Conservation (phyloP, 1,284 basidiomycete species). For the Boletus holoroseus region DNA sequence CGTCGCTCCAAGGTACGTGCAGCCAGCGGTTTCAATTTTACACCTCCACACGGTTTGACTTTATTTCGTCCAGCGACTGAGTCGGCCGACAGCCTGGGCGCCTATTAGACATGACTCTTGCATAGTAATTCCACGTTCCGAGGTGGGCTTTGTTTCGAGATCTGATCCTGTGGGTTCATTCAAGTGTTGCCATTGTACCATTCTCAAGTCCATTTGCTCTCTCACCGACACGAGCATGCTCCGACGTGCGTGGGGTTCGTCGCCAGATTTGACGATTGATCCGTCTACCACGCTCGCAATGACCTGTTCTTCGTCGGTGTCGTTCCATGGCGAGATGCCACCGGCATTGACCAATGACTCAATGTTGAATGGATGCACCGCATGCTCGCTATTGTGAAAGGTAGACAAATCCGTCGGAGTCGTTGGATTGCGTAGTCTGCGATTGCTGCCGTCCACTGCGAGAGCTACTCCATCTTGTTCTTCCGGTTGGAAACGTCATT, state of each 20-base stretch:
- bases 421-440: neutral
- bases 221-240: neutral
- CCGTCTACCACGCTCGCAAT: neutral
- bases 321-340: neutral
- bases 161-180: neutral
- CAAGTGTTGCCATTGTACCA: neutral
- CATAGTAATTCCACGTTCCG: neutral
- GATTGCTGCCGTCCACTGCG: no score
- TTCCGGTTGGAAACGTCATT: neutral
- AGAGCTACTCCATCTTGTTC: neutral
- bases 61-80: neutral
- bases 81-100: neutral
- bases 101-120: neutral
- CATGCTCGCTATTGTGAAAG: neutral
- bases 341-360: neutral
- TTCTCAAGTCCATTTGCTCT: neutral
- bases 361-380: neutral
- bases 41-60: neutral
- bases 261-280: neutral
- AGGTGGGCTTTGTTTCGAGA: no score
- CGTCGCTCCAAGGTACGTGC: neutral
- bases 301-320: neutral
- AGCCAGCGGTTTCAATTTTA: neutral
- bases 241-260: neutral
- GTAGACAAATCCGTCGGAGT: no score